Evolutionary conservation across 805 yeast genomes (phyloP).

Genomic region (Yarrowia sp.): DNA sequence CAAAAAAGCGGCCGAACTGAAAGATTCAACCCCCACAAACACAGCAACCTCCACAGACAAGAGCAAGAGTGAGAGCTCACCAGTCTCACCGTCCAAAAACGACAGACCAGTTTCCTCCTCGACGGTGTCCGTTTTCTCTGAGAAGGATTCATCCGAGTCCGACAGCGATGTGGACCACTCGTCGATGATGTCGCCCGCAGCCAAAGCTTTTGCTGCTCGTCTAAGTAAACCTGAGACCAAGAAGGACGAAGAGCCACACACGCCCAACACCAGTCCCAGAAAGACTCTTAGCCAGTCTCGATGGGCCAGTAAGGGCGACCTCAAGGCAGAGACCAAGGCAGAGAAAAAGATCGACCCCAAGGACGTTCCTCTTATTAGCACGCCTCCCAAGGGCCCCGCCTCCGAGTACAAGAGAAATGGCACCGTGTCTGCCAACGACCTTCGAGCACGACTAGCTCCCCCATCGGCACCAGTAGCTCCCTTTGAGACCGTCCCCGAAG

Average conservation of each 20-base stretch:
- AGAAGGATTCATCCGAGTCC: slow-evolving; percentile 1
- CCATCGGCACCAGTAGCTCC: background rate
- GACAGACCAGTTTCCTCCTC: slow-evolving; percentile 4
- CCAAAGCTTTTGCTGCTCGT: slow-evolving; percentile 18
- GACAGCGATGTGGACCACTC: slow-evolving; percentile 14
- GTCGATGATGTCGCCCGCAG: slow-evolving; percentile 9
- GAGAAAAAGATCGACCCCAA: slow-evolving; percentile 3
- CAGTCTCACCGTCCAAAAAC: background rate
- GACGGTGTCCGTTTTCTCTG: slow-evolving; percentile 9
- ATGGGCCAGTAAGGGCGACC: slow-evolving; percentile 1
- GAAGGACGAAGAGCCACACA: background rate
- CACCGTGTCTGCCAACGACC: background rate
- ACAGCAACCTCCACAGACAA: background rate
- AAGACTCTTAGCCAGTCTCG: background rate
- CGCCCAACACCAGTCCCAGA: background rate
- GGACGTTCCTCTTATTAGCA: slow-evolving; percentile 13
- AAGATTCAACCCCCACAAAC: background rate
- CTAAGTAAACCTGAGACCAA: background rate
- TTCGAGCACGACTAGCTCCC: slow-evolving; percentile 2
- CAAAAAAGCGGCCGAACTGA: slow-evolving; percentile 8
- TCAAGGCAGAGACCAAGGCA: background rate
- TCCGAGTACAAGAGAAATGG: slow-evolving; percentile 3
- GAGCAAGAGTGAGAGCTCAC: background rate
- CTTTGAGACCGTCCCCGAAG: slow-evolving; percentile 7
- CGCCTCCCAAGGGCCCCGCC: slow-evolving; percentile 13